Percentiles rank a stretch among this genome's conserved stretches.
Conservation (phyloP, 2,329 filamentous ascomycete species). For the Calonectria pauciramosa region DNA sequence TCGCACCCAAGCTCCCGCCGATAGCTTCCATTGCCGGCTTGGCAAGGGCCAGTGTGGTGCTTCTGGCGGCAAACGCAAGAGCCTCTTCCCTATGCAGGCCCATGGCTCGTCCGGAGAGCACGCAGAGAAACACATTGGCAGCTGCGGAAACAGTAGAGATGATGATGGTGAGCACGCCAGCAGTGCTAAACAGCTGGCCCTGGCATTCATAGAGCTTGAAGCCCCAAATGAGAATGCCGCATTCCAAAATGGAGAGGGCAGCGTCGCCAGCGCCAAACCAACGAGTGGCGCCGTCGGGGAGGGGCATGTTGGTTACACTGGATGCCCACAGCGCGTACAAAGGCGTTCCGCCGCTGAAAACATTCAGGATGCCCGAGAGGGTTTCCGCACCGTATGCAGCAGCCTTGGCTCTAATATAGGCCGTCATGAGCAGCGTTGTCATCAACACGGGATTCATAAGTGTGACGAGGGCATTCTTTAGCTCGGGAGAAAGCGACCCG, state of each 20-base stretch:
- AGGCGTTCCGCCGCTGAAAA: constrained; percentile 52
- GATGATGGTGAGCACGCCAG: constrained; percentile 55
- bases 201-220: constrained; percentile 68
- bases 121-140: constrained; percentile 59
- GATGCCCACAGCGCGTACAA: constrained; percentile 54
- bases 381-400: constrained; percentile 44
- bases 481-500: constrained; percentile 20
- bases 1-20: constrained; percentile 60
- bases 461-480: constrained; percentile 53
- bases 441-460: constrained; percentile 63
- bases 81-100: constrained; percentile 53
- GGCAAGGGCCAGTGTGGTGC: constrained; percentile 64
- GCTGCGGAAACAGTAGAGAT: constrained; percentile 55
- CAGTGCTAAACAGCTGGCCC: constrained; percentile 58
- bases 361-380: constrained; percentile 46
- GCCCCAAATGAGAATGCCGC: constrained; percentile 66
- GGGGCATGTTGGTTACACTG: constrained; percentile 8
- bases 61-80: constrained; percentile 64
- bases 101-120: constrained; percentile 52
- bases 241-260: constrained; percentile 63
- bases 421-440: constrained; percentile 60
- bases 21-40: constrained; percentile 61
- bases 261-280: constrained; percentile 64
- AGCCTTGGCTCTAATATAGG: constrained; percentile 58
- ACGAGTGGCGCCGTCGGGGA: constrained; percentile 30